These are phyloP conservation scores for Xylaria digitata DNA, from an alignment of 2,329 filamentous ascomycete genomes.

Conservation along the genomic window DNA sequence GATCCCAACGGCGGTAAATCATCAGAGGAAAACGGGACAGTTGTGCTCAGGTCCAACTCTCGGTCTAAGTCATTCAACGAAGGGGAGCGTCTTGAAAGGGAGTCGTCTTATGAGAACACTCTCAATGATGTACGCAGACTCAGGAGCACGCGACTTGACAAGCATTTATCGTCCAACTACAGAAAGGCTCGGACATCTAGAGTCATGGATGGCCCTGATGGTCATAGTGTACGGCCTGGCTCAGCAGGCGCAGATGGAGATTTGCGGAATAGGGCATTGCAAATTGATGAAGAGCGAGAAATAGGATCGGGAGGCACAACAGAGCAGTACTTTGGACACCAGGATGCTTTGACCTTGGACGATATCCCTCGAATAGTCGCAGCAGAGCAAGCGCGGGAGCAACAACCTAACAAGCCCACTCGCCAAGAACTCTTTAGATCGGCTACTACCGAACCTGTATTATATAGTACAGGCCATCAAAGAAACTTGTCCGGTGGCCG, in stretches of 20 bases:
- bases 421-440: conserved; percentile 74
- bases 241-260: conserved; percentile 72
- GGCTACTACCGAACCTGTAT: conserved; percentile 69
- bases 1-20: conserved; percentile 70
- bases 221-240: conserved; percentile 73
- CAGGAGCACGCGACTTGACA: conserved; percentile 92
- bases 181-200: conserved; percentile 89
- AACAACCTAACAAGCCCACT: conserved; percentile 80
- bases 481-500: conserved; percentile 68
- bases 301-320: conserved; percentile 74
- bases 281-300: conserved; percentile 84
- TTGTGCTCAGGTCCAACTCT: conserved; percentile 71
- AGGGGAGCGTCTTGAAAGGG: conserved; percentile 69
- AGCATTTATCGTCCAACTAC: conserved; percentile 92
- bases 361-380: conserved; percentile 97
- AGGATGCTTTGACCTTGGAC: conserved; percentile 92
- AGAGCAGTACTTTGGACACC: conserved; percentile 87
- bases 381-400: conserved; percentile 92
- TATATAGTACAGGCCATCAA: conserved; percentile 74
- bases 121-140: conserved; percentile 93
- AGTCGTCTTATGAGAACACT: conserved; percentile 91
- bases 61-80: conserved; percentile 80
- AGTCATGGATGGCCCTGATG: conserved; percentile 89
- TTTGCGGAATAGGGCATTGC: conserved; percentile 68
- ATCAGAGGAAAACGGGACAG: conserved; percentile 60